phyloP scores from a whole-genome alignment of 805 yeast species.

The Yamadazyma sp. region DNA sequence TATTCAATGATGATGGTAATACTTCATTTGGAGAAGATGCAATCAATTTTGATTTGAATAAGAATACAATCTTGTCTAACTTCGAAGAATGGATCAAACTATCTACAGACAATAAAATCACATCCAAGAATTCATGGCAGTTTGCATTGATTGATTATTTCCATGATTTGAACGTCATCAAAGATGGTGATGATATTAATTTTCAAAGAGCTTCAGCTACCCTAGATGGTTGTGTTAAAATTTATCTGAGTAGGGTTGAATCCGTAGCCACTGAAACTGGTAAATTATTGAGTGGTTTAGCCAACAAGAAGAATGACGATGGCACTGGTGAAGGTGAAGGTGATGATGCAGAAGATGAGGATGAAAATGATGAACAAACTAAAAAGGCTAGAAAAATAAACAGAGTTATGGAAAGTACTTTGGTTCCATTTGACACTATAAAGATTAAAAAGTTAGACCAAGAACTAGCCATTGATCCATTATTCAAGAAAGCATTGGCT shows the following conservation, averaged over 20 bases:
- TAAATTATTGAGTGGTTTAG: conserved; percentile 71
- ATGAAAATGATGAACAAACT: conserved; percentile 17
- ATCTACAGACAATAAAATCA: conserved; percentile 48
- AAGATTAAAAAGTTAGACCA: conserved; percentile 56
- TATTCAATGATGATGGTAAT: conserved; percentile 18
- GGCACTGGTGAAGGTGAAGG: conserved; percentile 19
- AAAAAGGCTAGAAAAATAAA: conserved; percentile 27
- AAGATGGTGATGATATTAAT: conserved; percentile 55
- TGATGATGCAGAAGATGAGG: conserved; percentile 13
- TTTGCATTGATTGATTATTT: conserved; percentile 51
- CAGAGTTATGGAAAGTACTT: conserved; percentile 42
- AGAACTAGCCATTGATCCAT: conserved; percentile 67
- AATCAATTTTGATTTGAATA: conserved; percentile 41
- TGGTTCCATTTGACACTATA: conserved; percentile 50
- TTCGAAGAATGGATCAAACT: conserved; percentile 51
- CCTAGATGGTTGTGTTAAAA: conserved; percentile 90
- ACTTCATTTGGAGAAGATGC: conserved; percentile 34
- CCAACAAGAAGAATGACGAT: conserved; percentile 34
- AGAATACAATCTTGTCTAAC: conserved; percentile 39
- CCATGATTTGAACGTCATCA: conserved; percentile 46
- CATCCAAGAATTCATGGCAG: conserved; percentile 48
- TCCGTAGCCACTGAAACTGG: conserved; percentile 92
- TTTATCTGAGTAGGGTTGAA: conserved; percentile 87
- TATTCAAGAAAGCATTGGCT: conserved; percentile 69
- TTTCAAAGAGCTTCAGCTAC: conserved; percentile 91